Base-by-base conservation (phyloP, 495 filamentous ascomycete genomes). In the Lasiosphaeris hirsuta region DNA sequence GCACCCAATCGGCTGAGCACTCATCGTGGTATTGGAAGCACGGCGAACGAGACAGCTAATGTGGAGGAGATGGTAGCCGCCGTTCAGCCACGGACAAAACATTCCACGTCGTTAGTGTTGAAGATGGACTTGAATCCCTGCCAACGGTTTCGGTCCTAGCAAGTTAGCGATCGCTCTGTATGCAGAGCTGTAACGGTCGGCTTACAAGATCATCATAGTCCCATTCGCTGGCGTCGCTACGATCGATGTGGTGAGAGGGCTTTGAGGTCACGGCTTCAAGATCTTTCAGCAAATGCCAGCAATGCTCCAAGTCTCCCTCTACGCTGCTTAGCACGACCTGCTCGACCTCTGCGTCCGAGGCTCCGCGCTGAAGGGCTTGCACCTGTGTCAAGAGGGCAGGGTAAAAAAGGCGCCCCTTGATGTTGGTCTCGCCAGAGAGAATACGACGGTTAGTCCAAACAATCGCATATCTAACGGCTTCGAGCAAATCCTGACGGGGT, bases 351-450 rank as follows among this genome's bases (percentile, higher is more conserved):
- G 54, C 50, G 3, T 69, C 65, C 0, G 53, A 43, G 0, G 63
- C 63, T 0, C 71, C 71, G 13, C 60, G 62, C 59, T 67, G 69
- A 9, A 65, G 59, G 17, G 63, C 73, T 46, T 82, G 66, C 4
- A 82, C 69, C 51, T 84, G 76, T 2, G 77, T 74, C 1, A 63
- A 42, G 0, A 84, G 58, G 0, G 81, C 50, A 14, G 60, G 65
- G 11, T 70, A 65, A 34, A 85, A 66, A 4, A 85, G 46, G 40
- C 79, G 76, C 0, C 76, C 79, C 59, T 85, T 86, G 15, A 81
- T 69, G 59, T 81, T 86, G 0, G 78, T 82, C 60, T 86, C 81
- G 1, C 83, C 84, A 0, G 72, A 72, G 41, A 72, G 57, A 5
- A 86, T 75, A 38, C 69, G 68, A 8, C 65, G 63, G 62, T 78